phyloP scores from a whole-genome alignment of 176 grass and related monocot species.

The Canna indica region DNA sequence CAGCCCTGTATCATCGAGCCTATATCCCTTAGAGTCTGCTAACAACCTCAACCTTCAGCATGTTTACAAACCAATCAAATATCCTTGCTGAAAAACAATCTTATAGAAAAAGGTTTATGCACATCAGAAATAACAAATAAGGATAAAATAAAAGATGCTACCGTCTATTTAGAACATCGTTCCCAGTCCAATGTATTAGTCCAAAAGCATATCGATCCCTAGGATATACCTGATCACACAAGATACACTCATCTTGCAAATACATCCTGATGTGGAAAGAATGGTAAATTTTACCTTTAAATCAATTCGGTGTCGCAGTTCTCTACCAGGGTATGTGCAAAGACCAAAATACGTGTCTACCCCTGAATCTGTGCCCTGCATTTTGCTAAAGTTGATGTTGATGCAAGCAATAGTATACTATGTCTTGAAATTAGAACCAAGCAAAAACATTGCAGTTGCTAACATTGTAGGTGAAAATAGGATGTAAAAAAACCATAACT shows the following conservation, averaged over 20 bases:
- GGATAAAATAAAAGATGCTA: conserved; percentile 22
- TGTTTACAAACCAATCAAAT: background rate
- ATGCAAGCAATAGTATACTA: background rate
- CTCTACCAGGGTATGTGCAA: conserved; percentile 78
- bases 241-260: background rate
- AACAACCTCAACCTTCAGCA: conserved; percentile 61
- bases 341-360: conserved; percentile 98
- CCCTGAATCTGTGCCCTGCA: conserved; percentile 73
- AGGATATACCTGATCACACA: conserved; percentile 56
- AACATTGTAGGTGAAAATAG: background rate
- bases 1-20: conserved; percentile 76
- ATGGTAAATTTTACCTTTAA: conserved; percentile 51
- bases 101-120: background rate
- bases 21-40: conserved; percentile 80
- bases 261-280: background rate
- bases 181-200: conserved; percentile 83
- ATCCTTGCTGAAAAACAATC: background rate
- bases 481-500: no score
- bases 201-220: conserved; percentile 75
- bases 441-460: no score
- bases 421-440: no score
- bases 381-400: conserved; percentile 3
- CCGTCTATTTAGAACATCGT: conserved; percentile 90
- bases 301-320: conserved; percentile 67
- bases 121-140: background rate